These are phyloP conservation scores for Soucietia sequanensis DNA, from an alignment of 805 yeast genomes.

Conservation along the genomic window DNA sequence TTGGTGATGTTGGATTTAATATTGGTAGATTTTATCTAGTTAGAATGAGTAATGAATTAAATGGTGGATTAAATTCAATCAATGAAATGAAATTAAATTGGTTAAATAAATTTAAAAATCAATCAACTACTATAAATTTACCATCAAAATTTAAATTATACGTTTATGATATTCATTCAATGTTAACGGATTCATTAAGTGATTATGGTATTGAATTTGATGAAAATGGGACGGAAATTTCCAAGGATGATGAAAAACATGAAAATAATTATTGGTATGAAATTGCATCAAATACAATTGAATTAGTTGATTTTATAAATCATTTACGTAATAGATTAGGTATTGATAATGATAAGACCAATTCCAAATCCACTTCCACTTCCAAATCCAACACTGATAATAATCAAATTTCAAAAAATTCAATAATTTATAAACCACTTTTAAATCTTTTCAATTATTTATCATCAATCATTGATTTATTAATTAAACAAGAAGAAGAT, in stretches of 20 bases:
- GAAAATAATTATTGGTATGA: slow-evolving; percentile 28
- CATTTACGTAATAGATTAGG: slow-evolving; percentile 24
- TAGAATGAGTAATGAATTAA: slow-evolving; percentile 30
- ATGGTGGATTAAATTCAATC: slow-evolving; percentile 37
- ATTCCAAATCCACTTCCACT: no score
- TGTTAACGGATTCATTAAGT: slow-evolving; percentile 26
- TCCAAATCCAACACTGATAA: not conserved
- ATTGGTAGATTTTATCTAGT: slow-evolving; percentile 40
- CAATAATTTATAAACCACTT: slow-evolving; percentile 26
- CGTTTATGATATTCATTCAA: slow-evolving; percentile 39
- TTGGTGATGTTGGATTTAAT: slow-evolving; percentile 40
- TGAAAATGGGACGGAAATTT: slow-evolving; percentile 27
- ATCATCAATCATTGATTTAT: slow-evolving; percentile 23
- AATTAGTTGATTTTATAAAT: slow-evolving; percentile 25
- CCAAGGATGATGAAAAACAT: slow-evolving; percentile 1
- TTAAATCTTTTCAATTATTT: slow-evolving; percentile 29
- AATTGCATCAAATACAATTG: slow-evolving; percentile 31
- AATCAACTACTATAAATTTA: slow-evolving; percentile 4
- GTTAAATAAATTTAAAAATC: slow-evolving; percentile 9
- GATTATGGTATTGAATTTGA: slow-evolving; percentile 36
- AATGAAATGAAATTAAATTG: slow-evolving; percentile 30
- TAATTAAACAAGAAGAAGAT: slow-evolving; percentile 25
- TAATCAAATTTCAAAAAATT: slow-evolving; percentile 11
- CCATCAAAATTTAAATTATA: slow-evolving; percentile 37
- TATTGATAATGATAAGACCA: slow-evolving; percentile 3